Conservation (phyloP, 306 rosid species). For the Oemleria cerasiformis region DNA sequence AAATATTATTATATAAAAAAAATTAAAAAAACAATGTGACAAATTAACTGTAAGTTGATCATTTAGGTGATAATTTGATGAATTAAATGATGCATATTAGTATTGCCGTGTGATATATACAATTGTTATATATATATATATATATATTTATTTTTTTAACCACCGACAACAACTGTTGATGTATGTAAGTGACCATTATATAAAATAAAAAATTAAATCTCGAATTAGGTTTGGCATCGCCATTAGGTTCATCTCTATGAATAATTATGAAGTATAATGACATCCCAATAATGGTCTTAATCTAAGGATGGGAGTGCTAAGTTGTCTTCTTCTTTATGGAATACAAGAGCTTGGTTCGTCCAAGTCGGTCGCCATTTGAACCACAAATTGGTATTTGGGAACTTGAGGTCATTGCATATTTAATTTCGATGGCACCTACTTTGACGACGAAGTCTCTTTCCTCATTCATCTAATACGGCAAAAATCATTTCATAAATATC, state of each 20-base stretch:
- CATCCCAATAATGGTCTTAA: neutral
- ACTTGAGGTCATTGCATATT: neutral
- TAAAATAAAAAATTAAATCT: neutral
- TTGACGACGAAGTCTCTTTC: slow-evolving; percentile 7
- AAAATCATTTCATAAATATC: neutral
- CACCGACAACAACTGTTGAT: too few relatives aligned
- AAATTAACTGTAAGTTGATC: too few relatives aligned
- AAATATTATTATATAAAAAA: too few relatives aligned
- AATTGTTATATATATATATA: too few relatives aligned
- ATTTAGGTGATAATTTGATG: too few relatives aligned
- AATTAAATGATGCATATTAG: too few relatives aligned
- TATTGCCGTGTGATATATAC: too few relatives aligned
- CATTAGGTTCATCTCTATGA: neutral
- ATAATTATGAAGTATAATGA: neutral
- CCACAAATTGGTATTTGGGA: slow-evolving; percentile 6
- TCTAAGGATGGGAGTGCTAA: neutral
- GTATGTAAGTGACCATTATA: neutral
- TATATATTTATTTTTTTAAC: too few relatives aligned
- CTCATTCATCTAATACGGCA: neutral
- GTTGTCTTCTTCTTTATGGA: slow-evolving; percentile 5
- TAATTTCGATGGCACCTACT: slow-evolving; percentile 4
- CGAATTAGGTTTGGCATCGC: neutral
- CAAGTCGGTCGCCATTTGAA: neutral
- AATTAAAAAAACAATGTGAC: too few relatives aligned
- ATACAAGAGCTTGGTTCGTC: neutral